Percentiles rank a stretch among this genome's conserved stretches.
Conservation (phyloP, 768 basidiomycete genomes). For the Trametes cubensis region DNA sequence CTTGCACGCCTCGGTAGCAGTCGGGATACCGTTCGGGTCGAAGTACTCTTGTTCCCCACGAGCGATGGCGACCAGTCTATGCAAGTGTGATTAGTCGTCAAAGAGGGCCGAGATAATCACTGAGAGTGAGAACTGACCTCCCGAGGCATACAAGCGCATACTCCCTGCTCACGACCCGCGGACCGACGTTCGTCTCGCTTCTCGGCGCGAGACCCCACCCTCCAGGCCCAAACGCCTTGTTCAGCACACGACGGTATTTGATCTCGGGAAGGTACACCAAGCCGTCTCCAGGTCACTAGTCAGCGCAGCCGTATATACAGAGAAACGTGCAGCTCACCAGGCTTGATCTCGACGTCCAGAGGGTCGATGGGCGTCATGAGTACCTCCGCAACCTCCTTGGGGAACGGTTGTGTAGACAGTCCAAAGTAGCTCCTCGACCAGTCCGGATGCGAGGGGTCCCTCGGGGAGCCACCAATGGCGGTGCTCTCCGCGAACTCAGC, state of each 20-base stretch:
- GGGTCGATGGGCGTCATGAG: conserved; percentile 77
- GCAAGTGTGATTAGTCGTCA: neutral
- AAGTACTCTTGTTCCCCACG: conserved; percentile 98
- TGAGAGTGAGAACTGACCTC: conserved; percentile 57
- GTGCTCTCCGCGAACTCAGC: conserved; percentile 14
- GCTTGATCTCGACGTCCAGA: conserved; percentile 89
- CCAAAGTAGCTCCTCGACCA: conserved; percentile 92
- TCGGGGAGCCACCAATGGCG: conserved; percentile 7
- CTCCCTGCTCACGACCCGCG: conserved; percentile 87
- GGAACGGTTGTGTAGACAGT: conserved; percentile 74
- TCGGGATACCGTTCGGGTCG: conserved; percentile 85
- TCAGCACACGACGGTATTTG: conserved; percentile 90
- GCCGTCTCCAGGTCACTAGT: conserved; percentile 60
- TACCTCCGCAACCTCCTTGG: conserved; percentile 70
- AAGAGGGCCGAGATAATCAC: neutral
- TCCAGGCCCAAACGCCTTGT: conserved; percentile 94
- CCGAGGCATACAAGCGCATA: conserved; percentile 95
- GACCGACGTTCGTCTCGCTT: conserved; percentile 87
- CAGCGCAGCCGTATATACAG: conserved; percentile 1
- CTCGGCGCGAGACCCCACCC: conserved; percentile 97
- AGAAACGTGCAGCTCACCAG: conserved; percentile 56
- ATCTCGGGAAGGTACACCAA: conserved; percentile 96
- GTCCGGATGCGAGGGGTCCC: conserved; percentile 51
- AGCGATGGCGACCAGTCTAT: conserved; percentile 85
- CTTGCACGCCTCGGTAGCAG: conserved; percentile 93